Conservation (phyloP, 1,284 basidiomycete species). For the Nidula niveotomentosa region DNA sequence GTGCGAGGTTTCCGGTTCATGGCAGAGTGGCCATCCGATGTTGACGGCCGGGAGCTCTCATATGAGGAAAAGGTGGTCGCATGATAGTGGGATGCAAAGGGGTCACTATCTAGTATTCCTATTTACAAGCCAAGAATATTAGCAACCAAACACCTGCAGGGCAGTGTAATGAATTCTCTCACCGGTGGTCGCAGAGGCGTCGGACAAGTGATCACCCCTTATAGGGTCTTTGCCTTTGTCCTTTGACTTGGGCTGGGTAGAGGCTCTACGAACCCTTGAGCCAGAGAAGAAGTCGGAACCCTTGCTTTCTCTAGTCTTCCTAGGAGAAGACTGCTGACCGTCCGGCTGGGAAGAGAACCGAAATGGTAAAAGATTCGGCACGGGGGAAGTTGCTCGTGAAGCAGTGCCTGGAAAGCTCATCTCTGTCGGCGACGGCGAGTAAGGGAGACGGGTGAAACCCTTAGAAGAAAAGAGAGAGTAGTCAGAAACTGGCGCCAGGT, state of each 20-base stretch:
- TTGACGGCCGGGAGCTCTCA: constrained; percentile 21
- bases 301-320: not conserved
- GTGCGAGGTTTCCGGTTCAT: constrained; percentile 32
- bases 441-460: constrained; percentile 8
- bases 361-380: constrained; percentile 1
- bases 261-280: constrained; percentile 7
- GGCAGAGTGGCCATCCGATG: constrained; percentile 17
- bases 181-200: constrained; percentile 19
- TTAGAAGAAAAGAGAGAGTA: constrained; percentile 1
- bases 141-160: not conserved
- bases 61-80: constrained; percentile 17
- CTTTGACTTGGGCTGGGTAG: constrained; percentile 17
- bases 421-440: constrained; percentile 7
- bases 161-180: constrained; percentile 4
- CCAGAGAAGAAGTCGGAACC: constrained; percentile 1
- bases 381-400: constrained; percentile 13
- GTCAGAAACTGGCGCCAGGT: constrained; percentile 3
- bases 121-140: not conserved
- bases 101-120: constrained; percentile 13
- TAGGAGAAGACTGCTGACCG: not conserved
- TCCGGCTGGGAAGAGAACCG: not conserved
- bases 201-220: constrained; percentile 14
- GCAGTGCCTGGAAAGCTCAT: constrained; percentile 9
- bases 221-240: constrained; percentile 29
- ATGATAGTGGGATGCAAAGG: constrained; percentile 20